Evolutionary conservation across 1,139 yeast species (phyloP).

Genomic region (Torulaspora pretoriensis): DNA sequence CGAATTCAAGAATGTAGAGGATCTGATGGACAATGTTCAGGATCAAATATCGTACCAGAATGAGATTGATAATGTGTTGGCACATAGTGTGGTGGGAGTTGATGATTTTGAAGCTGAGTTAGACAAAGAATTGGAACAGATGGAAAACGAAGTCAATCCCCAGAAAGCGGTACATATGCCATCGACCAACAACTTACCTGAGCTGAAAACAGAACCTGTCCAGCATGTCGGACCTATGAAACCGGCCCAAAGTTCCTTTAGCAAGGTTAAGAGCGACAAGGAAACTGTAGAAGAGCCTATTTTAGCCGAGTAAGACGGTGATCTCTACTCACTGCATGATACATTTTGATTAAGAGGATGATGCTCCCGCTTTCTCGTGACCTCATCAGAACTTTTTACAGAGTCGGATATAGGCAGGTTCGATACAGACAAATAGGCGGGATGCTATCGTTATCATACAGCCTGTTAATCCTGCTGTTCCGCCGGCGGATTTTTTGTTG

Average conservation of each 20-base stretch:
- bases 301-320: conserved; percentile 1
- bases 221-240: no score
- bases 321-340: no score
- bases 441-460: no score
- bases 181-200: conserved; percentile 24
- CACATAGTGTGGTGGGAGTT: conserved; percentile 43
- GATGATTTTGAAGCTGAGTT: conserved; percentile 49
- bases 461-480: no score
- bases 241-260: background rate
- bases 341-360: no score
- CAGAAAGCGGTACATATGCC: conserved; percentile 23
- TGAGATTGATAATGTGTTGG: conserved; percentile 51
- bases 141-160: conserved; percentile 40
- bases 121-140: conserved; percentile 48
- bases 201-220: conserved; percentile 16
- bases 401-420: no score
- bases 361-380: no score
- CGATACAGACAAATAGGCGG: no score
- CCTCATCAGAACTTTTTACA: no score
- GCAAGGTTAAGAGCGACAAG: conserved; percentile 3
- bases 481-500: no score
- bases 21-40: conserved; percentile 75
- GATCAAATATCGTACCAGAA: conserved; percentile 79
- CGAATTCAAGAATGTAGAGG: conserved; percentile 79
- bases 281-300: conserved; percentile 3